Percentiles rank a stretch among this genome's conserved stretches.
These are phyloP conservation scores for Irpex lacteus DNA, from an alignment of 1,284 basidiomycete genomes.

Conservation along the genomic window DNA sequence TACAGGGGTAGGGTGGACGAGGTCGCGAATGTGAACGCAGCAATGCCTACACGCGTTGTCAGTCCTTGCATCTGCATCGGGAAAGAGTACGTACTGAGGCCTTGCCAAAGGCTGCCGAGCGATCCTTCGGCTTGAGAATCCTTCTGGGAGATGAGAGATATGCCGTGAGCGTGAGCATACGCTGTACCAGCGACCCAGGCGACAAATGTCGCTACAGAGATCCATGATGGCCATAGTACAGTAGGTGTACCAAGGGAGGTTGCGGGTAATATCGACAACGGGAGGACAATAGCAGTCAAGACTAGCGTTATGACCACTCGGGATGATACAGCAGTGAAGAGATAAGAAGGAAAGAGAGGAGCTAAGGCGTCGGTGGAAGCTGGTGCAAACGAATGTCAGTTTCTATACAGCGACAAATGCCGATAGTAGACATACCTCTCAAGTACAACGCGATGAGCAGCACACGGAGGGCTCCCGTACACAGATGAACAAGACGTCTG, in stretches of 20 bases:
- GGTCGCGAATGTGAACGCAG: conserved; percentile 64
- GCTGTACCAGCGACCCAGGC: conserved; percentile 54
- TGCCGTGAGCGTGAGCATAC: conserved; percentile 47
- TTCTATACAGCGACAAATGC: neutral
- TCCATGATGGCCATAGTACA: conserved; percentile 52
- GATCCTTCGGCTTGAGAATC: conserved; percentile 27
- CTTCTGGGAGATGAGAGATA: conserved; percentile 33
- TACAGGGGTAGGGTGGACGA: conserved; percentile 63
- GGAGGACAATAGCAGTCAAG: conserved; percentile 42
- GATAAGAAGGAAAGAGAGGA: conserved; percentile 37
- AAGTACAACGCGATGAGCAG: conserved; percentile 60
- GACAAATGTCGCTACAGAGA: conserved; percentile 55
- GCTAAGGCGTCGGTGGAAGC: conserved; percentile 52
- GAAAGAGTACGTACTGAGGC: conserved; percentile 49
- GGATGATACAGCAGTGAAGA: conserved; percentile 26
- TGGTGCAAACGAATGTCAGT: conserved; percentile 21
- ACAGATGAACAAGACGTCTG: conserved; percentile 38
- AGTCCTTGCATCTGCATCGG: neutral
- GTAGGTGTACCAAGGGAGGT: conserved; percentile 51
- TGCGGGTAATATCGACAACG: conserved; percentile 42
- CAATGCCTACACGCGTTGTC: conserved; percentile 35
- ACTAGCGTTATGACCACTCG: conserved; percentile 35
- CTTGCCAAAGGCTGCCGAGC: conserved; percentile 57
- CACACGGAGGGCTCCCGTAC: conserved; percentile 44
- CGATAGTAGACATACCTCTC: conserved; percentile 45